A percentile compares a stretch with the other conserved stretches of the same genome.
These are phyloP conservation scores for Nidularia sp. DNA, from an alignment of 768 basidiomycete species.

Conservation along the genomic window DNA sequence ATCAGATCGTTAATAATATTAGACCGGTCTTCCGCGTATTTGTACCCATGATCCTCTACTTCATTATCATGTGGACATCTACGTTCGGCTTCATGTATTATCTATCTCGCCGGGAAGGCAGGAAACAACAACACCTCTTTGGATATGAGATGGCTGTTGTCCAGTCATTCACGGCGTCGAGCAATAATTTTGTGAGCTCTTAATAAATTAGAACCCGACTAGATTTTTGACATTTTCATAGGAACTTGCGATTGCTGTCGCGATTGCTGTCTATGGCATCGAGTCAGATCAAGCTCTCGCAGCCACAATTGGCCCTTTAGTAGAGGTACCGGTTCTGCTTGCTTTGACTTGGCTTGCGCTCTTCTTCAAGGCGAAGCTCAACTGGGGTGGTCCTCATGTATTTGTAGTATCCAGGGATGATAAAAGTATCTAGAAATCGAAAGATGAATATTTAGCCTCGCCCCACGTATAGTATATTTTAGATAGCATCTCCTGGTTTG, in stretches of 20 bases:
- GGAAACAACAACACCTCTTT: conserved; percentile 11
- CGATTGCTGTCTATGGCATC: conserved; percentile 74
- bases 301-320: conserved; percentile 74
- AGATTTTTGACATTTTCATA: conserved; percentile 15
- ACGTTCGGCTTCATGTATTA: conserved; percentile 56
- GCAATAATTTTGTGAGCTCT: conserved; percentile 66
- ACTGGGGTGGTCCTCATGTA: conserved; percentile 25
- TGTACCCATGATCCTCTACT: conserved; percentile 79
- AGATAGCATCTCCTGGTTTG: too few relatives aligned
- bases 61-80: conserved; percentile 68
- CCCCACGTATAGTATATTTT: too few relatives aligned
- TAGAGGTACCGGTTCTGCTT: conserved; percentile 77
- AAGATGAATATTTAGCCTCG: too few relatives aligned
- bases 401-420: conserved; percentile 68
- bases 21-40: conserved; percentile 77
- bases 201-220: neutral
- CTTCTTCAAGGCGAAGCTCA: conserved; percentile 32
- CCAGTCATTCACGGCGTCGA: conserved; percentile 76
- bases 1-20: conserved; percentile 69
- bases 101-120: conserved; percentile 30
- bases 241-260: conserved; percentile 83
- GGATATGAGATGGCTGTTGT: conserved; percentile 73
- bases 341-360: conserved; percentile 64
- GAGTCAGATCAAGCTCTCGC: conserved; percentile 77
- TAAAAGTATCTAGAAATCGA: too few relatives aligned